Percentiles rank a stretch among this genome's conserved stretches.
Conservation (phyloP, 768 basidiomycete species). For the Russula griseocarnosa region DNA sequence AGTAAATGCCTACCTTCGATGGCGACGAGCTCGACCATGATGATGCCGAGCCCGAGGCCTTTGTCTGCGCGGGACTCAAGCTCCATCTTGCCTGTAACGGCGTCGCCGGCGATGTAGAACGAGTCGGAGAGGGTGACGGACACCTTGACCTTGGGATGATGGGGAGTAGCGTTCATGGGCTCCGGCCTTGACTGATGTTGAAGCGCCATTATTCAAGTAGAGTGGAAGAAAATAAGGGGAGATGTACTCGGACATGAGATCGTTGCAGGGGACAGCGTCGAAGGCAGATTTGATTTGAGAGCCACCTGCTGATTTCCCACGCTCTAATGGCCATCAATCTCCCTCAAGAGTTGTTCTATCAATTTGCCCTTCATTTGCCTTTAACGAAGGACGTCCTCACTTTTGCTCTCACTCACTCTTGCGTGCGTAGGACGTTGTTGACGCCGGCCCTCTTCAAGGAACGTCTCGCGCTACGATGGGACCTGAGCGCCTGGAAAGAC, state of each 20-base stretch:
- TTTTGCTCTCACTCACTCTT: not conserved
- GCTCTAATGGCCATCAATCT: not conserved
- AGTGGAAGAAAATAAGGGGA: not conserved
- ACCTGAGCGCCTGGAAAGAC: constrained; percentile 11
- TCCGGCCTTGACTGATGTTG: constrained; percentile 41
- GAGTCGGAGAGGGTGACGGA: constrained; percentile 55
- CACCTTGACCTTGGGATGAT: constrained; percentile 76
- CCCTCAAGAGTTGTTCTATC: constrained; percentile 3
- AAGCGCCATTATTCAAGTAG: constrained; percentile 30
- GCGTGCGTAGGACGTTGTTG: not conserved
- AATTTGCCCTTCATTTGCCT: constrained; percentile 18
- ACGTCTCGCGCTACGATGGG: constrained; percentile 12
- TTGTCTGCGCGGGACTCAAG: constrained; percentile 72
- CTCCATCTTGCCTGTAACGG: constrained; percentile 71
- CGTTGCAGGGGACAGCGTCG: not conserved
- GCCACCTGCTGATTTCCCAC: not conserved
- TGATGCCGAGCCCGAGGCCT: constrained; percentile 66
- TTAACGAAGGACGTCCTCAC: constrained; percentile 7
- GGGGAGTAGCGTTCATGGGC: constrained; percentile 79
- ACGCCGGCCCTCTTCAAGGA: constrained; percentile 14
- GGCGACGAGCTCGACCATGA: constrained; percentile 75
- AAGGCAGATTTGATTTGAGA: not conserved
- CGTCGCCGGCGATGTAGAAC: constrained; percentile 60
- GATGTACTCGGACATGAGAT: constrained; percentile 15
- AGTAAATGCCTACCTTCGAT: constrained; percentile 51